Evolutionary conservation across 768 basidiomycete genomes (phyloP), one percentile per base, ranked within the genome.

Genomic region (Fomitopsis pulvina): DNA sequence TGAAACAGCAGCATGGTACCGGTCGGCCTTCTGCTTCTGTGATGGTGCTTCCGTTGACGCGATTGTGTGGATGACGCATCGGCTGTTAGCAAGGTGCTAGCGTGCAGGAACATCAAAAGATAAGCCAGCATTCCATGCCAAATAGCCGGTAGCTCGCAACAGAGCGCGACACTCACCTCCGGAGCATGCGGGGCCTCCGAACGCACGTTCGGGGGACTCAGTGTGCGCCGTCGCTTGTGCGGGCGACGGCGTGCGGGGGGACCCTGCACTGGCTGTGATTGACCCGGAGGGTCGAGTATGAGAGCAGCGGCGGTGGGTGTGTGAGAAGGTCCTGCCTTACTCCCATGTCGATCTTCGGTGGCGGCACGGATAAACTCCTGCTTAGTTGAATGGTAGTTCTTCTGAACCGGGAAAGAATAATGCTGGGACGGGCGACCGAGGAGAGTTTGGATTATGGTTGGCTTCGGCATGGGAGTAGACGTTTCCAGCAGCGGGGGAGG

Each of bases 391-490:
- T 76, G 71, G 57, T 79, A 80, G 4, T 75, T 69, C 57, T 72
- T 75, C 47, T 51, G 53, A 0, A 75, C 27, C 2, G 71, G 76
- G 47, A 71, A 67, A 8, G 66, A 59, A 63, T 88, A 88, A 0
- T 73, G 67, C 61, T 85, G 80, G 1, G 85, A 85, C 10, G 86
- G 86, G 45, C 72, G 63, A 45, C 79, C 76, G 38, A 89, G 71
- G 39, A 87, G 63, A 34, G 71, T 72, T 63, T 87, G 85, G 46
- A 82, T 57, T 42, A 83, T 60, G 4, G 79, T 78, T 41, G 80
- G 78, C 60, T 74, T 79, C 25, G 69, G 66, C 80, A 81, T 81
- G 53, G 57, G 41, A 24, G 3, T 21, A 26, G 38, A 50, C 25
- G 41, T 40, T 34, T 49, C n/a, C 20, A 44, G 21, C 7, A 26